Evolutionary conservation across 2,329 filamentous ascomycete species (phyloP), one percentile per base, ranked within the genome.

Genomic region (Cladosporium sp.): DNA sequence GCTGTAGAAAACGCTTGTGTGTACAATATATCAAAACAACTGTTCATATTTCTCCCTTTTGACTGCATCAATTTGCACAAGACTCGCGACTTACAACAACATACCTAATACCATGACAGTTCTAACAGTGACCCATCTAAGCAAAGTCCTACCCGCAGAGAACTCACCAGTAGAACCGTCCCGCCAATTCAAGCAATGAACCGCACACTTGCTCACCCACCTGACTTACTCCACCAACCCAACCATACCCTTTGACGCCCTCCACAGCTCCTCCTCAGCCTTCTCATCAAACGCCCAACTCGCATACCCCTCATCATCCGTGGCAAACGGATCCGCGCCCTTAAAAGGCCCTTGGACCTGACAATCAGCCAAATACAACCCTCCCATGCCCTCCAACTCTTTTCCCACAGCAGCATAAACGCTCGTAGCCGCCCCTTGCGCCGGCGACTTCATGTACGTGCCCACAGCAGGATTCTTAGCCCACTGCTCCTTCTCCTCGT

Each of bases 391-490:
- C 45, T 65, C 62, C 14, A 39, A 76, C 15, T 72, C 72, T 59
- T 69, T 73, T 0, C 67, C 72, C 3, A 77, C 64, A 0, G 78
- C 80, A 1, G 77, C 79, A 70, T 73, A 79, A 1, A 81, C 72
- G 3, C 72, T 71, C 15, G 80, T 82, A 0, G 80, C 78, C 12
- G 80, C 79, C 1, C 80, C 81, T 62, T 82, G 80, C 15, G 69
- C 72, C 1, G 71, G 38, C 55, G 50, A 55, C 64, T 73, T 70
- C 54, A 72, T 59, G 15, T 36, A 66, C 9, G 66, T 63, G 19
- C 60, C 54, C 8, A 65, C 38, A 25, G 56, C 60, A 47, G 45
- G 37, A 50, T 66, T 59, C 52, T 30, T n/a, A 58, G 52, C 39
- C 37, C 57, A 22, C 58, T 19, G 47, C 50, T 57, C 49, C 45